Evolutionary conservation across 1,284 basidiomycete species (phyloP).

Genomic region (Ganoderma lingzhi): DNA sequence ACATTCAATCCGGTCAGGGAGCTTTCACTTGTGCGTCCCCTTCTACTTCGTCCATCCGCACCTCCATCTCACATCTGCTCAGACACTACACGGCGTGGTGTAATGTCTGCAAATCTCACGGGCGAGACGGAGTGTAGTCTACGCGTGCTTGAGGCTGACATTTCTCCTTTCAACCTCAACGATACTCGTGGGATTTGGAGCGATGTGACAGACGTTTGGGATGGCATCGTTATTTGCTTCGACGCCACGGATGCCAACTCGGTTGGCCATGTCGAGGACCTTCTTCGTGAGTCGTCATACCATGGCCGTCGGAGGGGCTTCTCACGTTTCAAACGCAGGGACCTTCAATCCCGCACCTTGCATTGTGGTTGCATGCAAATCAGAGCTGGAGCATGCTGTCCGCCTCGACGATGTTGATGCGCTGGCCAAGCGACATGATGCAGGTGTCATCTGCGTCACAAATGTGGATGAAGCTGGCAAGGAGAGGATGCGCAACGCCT

Average conservation of each 20-base stretch:
- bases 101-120: conserved; percentile 47
- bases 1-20: conserved; percentile 26
- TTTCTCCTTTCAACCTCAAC: conserved; percentile 38
- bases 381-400: conserved; percentile 66
- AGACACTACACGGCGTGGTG: conserved; percentile 62
- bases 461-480: conserved; percentile 58
- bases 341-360: conserved; percentile 62
- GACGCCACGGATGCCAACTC: conserved; percentile 68
- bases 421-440: conserved; percentile 59
- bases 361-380: conserved; percentile 81
- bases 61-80: not conserved
- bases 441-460: conserved; percentile 75
- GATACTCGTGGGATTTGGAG: conserved; percentile 43
- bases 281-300: conserved; percentile 60
- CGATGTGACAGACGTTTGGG: conserved; percentile 61
- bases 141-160: conserved; percentile 66
- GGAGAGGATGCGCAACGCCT: conserved; percentile 68
- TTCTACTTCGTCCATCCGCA: not conserved
- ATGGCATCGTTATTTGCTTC: conserved; percentile 80
- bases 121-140: conserved; percentile 48
- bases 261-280: conserved; percentile 65
- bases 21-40: conserved; percentile 36
- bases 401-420: conserved; percentile 56
- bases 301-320: not conserved
- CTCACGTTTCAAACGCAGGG: conserved; percentile 47